Base-by-base conservation (phyloP, 495 filamentous ascomycete genomes). In the Neurospora sp. region DNA sequence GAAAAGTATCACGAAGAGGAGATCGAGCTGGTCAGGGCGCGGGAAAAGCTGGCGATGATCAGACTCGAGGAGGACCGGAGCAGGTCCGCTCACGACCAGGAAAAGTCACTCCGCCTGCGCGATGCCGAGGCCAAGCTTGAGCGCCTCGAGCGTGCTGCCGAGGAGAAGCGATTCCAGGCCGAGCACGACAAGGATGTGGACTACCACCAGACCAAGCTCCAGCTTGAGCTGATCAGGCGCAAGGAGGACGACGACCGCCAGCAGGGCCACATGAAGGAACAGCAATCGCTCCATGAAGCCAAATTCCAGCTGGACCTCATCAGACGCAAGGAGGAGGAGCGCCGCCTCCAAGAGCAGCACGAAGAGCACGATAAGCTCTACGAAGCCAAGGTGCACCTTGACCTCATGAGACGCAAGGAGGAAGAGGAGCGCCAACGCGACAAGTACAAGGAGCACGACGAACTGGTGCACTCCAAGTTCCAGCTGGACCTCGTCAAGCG, bases 401-500 rank as follows among this genome's bases (percentile, higher is more conserved):
- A 81, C 59, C 74, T 66, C 7, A 31, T 66, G 77, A 40, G 78
- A 77, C 70, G 70, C 20, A 75, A 76, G 31, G 82, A 82, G 27
- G 77, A 84, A 74, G 81, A 85, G 76, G 82, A 83, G 69, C 77
- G 83, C 39, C 82, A 85, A 69, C 76, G 79, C 71, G 79, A 83
- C 5, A 78, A 82, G 54, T 66, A 66, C 27, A 66, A 75, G 81
- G 79, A 86, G 46, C 83, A 86, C 8, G 85, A 90, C 76, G 86
- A 84, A 74, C 82, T 84, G 69, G 83, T 84, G 54, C 86, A 90
- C 77, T 81, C 85, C 69, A 77, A 77, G 40, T 75, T 83, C 12
- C 39, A 71, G 39, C 70, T 71, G 18, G 70, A 71, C 38, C 40
- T 40, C 39, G 27, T 71, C 40, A 71, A 71, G 70, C 39, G 23